Evolutionary conservation across 345 rosid genomes (phyloP).

Genomic region (Salix koriyanagi): DNA sequence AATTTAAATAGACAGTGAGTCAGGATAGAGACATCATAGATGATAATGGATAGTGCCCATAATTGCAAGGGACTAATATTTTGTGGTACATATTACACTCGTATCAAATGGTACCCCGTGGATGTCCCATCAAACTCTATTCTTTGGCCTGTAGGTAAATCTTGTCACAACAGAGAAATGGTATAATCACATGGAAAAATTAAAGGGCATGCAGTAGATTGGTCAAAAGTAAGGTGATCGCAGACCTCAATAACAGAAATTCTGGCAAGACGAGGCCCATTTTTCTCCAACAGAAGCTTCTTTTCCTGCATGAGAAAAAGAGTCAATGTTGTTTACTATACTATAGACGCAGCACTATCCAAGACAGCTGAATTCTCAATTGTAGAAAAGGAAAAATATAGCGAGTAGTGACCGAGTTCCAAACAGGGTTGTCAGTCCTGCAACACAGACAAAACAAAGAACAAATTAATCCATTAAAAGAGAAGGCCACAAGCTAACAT

Average conservation of each 20-base stretch:
- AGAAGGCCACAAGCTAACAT: neutral
- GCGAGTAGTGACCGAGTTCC: conserved; percentile 72
- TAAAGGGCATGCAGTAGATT: neutral
- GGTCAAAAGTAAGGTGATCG: neutral
- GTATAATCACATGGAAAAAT: neutral
- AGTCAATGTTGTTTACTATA: neutral
- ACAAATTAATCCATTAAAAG: neutral
- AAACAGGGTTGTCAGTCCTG: conserved; percentile 79
- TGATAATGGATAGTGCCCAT: neutral
- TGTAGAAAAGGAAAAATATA: neutral
- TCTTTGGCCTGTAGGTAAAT: neutral
- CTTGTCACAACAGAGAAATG: neutral
- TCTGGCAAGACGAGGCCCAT: conserved; percentile 78
- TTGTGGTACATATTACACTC: neutral
- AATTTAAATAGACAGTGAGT: neutral
- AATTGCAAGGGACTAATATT: neutral
- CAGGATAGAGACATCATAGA: neutral
- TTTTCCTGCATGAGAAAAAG: conserved; percentile 56
- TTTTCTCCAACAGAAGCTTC: conserved; percentile 79
- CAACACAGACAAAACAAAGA: conserved; percentile 26
- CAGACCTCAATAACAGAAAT: conserved; percentile 81
- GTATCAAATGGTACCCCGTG: neutral
- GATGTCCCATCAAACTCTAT: neutral
- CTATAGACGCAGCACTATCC: neutral
- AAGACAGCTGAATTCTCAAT: neutral